Conservation (phyloP, 176 grass and related monocot genomes). For the Saccharum spontaneum region DNA sequence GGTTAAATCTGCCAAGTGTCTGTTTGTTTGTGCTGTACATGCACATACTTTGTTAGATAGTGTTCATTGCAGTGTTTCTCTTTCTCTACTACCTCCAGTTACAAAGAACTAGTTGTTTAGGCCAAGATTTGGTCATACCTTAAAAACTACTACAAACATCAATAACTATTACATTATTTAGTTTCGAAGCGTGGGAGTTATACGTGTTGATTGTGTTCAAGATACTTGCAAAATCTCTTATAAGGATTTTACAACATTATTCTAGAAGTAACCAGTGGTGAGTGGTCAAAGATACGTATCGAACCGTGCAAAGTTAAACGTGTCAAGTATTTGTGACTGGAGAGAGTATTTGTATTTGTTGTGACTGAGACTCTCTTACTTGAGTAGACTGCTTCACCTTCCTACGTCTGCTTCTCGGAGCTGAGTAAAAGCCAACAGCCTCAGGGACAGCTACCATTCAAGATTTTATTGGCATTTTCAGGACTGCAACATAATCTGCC, state of each 20-base stretch:
- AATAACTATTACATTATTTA: background rate
- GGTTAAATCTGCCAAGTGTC: background rate
- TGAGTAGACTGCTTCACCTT: constrained; percentile 62
- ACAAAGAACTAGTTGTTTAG: background rate
- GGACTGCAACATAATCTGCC: constrained; percentile 85
- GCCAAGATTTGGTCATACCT: background rate
- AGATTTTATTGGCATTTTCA: constrained; percentile 96
- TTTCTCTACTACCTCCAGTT: background rate
- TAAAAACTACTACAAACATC: background rate
- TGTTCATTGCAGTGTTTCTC: constrained; percentile 18
- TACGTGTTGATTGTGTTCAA: background rate
- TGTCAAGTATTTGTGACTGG: background rate
- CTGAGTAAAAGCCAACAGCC: constrained; percentile 50
- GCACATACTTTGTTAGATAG: background rate
- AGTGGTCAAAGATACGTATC: background rate
- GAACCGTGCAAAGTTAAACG: background rate
- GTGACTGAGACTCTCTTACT: constrained; percentile 35
- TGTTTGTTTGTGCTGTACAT: constrained; percentile 11
- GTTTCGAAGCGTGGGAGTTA: background rate
- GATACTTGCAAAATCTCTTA: background rate
- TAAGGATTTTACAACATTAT: background rate
- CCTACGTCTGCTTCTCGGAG: constrained; percentile 62
- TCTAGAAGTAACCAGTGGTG: background rate
- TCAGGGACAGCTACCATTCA: constrained; percentile 61
- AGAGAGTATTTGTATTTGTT: constrained; percentile 7